A percentile compares a stretch with the other conserved stretches of the same genome.
Conservation (phyloP, 2,329 filamentous ascomycete species). For the Aspergillus sp. region DNA sequence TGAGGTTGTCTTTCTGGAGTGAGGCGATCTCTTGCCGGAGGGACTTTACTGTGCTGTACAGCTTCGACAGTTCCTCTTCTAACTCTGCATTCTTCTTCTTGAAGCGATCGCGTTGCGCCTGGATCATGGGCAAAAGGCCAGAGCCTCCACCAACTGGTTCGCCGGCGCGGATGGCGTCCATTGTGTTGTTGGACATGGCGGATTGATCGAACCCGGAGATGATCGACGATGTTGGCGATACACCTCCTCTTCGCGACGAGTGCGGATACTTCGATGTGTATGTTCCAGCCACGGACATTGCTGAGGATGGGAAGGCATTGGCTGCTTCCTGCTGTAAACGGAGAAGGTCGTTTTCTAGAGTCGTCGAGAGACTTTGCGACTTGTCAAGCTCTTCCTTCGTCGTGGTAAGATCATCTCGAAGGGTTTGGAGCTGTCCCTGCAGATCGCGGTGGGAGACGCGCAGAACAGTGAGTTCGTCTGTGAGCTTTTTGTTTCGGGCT, state of each 20-base stretch:
- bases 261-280: slow-evolving; percentile 80
- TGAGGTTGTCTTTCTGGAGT: slow-evolving; percentile 93
- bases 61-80: slow-evolving; percentile 85
- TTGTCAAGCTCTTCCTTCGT: slow-evolving; percentile 87
- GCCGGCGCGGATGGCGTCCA: slow-evolving; percentile 67
- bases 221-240: slow-evolving; percentile 94
- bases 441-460: slow-evolving; percentile 93
- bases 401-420: slow-evolving; percentile 81
- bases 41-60: slow-evolving; percentile 79
- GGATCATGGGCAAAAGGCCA: slow-evolving; percentile 96
- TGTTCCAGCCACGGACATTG: slow-evolving; percentile 90
- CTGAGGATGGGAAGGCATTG: slow-evolving; percentile 80
- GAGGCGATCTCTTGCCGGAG: slow-evolving; percentile 88
- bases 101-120: slow-evolving; percentile 95
- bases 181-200: slow-evolving; percentile 52
- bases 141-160: slow-evolving; percentile 74
- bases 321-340: slow-evolving; percentile 83
- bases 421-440: slow-evolving; percentile 74
- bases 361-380: slow-evolving; percentile 80
- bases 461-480: slow-evolving; percentile 88
- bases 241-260: slow-evolving; percentile 69
- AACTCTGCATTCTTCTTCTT: slow-evolving; percentile 93
- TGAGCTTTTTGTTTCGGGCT: slow-evolving; percentile 93
- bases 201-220: slow-evolving; percentile 93
- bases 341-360: slow-evolving; percentile 88